Evolutionary conservation across 345 rosid genomes (phyloP).

Genomic region (Clarkia xantiana): DNA sequence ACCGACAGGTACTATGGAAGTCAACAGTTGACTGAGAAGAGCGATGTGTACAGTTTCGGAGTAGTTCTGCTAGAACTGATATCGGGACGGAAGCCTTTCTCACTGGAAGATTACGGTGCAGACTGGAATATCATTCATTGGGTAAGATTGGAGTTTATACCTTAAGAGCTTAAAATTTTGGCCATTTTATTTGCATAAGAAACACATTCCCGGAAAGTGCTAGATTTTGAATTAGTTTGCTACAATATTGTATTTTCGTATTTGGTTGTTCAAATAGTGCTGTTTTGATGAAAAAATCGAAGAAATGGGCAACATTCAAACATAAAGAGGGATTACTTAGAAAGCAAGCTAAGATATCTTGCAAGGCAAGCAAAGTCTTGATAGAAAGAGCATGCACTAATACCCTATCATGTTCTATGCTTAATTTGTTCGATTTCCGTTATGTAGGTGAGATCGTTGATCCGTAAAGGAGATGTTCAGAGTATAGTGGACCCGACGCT

Average conservation of each 20-base stretch:
- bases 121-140: conserved; percentile 85
- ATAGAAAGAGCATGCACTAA: too few relatives aligned
- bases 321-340: background rate
- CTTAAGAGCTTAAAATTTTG: too few relatives aligned
- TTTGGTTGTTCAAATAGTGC: too few relatives aligned
- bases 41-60: conserved; percentile 96
- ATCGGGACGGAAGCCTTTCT: conserved; percentile 84
- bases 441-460: conserved; percentile 70
- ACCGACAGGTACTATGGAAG: conserved; percentile 66
- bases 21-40: conserved; percentile 86
- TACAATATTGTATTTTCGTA: too few relatives aligned
- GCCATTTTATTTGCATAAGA: too few relatives aligned
- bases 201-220: too few relatives aligned
- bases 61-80: conserved; percentile 88
- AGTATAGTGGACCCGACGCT: conserved; percentile 64
- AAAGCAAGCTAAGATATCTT: background rate
- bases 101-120: conserved; percentile 68
- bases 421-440: background rate
- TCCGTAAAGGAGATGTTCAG: conserved; percentile 59
- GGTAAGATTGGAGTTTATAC: conserved; percentile 24
- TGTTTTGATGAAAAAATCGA: too few relatives aligned
- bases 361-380: too few relatives aligned
- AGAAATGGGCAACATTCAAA: too few relatives aligned
- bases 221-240: too few relatives aligned
- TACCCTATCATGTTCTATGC: background rate